Evolutionary conservation across 352 stramenopile species (phyloP).

Genomic region (Phytopythium montanum): DNA sequence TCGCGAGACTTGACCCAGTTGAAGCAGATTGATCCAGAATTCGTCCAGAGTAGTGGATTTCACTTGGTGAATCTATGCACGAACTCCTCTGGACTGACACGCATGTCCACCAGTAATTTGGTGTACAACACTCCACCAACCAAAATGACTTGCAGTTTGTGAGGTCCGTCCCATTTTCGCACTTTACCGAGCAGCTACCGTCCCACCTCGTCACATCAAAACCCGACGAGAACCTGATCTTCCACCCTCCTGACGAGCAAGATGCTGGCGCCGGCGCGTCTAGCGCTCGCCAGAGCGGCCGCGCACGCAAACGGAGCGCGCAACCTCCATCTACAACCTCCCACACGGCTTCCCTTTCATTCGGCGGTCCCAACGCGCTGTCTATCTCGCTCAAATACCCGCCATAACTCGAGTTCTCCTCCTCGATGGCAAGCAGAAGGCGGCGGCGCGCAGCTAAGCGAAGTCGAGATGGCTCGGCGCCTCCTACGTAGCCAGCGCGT

Average conservation of each 20-base stretch:
- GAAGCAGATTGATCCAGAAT: neutral
- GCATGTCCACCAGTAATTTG: too few relatives aligned
- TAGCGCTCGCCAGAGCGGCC: neutral
- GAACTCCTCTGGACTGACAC: too few relatives aligned
- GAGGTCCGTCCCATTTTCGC: neutral
- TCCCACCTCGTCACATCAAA: neutral
- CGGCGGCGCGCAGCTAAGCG: slow-evolving; percentile 24
- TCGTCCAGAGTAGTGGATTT: too few relatives aligned
- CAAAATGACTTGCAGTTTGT: slow-evolving; percentile 1
- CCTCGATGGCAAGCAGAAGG: neutral
- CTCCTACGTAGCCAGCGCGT: slow-evolving; percentile 49
- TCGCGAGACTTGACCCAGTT: neutral
- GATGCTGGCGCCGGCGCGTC: neutral
- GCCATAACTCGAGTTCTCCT: neutral
- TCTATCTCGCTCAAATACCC: neutral
- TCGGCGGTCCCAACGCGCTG: neutral
- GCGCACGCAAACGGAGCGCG: neutral
- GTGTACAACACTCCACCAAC: neutral
- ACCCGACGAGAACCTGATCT: neutral
- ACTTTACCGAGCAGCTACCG: neutral
- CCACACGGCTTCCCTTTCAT: neutral
- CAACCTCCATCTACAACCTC: neutral
- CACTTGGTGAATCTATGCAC: too few relatives aligned
- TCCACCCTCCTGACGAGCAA: neutral
- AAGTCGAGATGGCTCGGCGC: slow-evolving; percentile 34